Conservation (phyloP, 768 basidiomycete species). For the Tephrocybe sp. region DNA sequence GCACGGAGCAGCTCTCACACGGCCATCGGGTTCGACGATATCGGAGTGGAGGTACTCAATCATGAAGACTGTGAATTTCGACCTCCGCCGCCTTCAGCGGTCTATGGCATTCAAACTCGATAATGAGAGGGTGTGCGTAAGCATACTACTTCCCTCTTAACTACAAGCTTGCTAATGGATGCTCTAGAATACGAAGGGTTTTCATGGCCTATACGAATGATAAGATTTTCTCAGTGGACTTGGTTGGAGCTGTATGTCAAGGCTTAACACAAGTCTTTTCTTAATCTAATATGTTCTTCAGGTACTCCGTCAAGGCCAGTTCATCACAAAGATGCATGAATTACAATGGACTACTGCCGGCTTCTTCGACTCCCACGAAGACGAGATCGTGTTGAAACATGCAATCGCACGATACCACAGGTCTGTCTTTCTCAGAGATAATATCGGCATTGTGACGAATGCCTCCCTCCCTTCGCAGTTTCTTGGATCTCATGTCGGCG, state of each 20-base stretch:
- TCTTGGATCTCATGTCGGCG: constrained; percentile 53
- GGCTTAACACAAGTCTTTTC: neutral
- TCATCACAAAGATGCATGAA: constrained; percentile 50
- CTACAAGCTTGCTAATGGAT: neutral
- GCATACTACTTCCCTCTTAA: neutral
- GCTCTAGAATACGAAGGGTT: constrained; percentile 29
- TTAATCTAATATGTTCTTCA: constrained; percentile 14
- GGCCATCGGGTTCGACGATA: neutral
- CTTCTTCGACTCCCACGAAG: constrained; percentile 33
- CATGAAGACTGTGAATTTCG: neutral
- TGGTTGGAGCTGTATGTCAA: constrained; percentile 50
- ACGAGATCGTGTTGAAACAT: constrained; percentile 43
- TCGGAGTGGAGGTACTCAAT: constrained; percentile 1
- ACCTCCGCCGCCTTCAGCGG: neutral
- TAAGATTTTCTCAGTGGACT: constrained; percentile 51
- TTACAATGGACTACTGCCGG: constrained; percentile 46
- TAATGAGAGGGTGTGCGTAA: neutral
- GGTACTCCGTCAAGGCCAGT: constrained; percentile 56
- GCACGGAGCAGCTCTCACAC: neutral
- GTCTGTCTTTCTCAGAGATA: constrained; percentile 22
- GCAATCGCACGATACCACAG: constrained; percentile 56
- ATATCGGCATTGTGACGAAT: neutral
- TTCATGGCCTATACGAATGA: constrained; percentile 50
- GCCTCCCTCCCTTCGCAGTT: constrained; percentile 24
- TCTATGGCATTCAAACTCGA: neutral